These are phyloP conservation scores for Chernovozyma sophiae-reginae DNA, from an alignment of 1,139 yeast genomes.

Conservation along the genomic window DNA sequence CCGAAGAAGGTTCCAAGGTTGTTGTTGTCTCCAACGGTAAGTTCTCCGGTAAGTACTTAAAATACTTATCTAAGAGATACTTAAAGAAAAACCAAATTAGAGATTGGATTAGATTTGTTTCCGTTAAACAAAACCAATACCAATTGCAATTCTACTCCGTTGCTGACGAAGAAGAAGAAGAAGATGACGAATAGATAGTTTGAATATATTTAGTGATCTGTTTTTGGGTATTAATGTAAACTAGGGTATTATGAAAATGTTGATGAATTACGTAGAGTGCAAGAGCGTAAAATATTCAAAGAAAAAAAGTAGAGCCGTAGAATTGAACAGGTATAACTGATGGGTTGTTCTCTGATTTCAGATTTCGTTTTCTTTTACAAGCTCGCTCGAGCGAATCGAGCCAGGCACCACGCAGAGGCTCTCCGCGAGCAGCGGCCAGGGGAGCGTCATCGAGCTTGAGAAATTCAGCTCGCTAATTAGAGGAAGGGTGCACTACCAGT, in stretches of 20 bases:
- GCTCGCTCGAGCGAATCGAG: too few relatives aligned
- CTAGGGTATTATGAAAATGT: constrained; percentile 1
- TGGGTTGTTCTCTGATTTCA: too few relatives aligned
- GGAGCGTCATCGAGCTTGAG: too few relatives aligned
- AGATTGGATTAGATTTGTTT: constrained; percentile 99
- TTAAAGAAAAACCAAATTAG: constrained; percentile 99
- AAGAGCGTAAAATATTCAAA: too few relatives aligned
- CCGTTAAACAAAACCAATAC: constrained; percentile 94
- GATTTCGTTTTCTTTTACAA: too few relatives aligned
- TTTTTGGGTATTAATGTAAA: constrained; percentile 5
- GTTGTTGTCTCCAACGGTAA: constrained; percentile 87
- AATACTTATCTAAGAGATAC: constrained; percentile 99
- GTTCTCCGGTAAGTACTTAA: constrained; percentile 99
- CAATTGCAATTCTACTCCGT: constrained; percentile 99
- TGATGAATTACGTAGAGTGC: not conserved
- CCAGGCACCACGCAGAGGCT: too few relatives aligned
- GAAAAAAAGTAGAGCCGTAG: too few relatives aligned
- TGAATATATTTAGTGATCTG: constrained; percentile 5
- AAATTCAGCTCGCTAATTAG: too few relatives aligned
- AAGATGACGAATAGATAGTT: constrained; percentile 69
- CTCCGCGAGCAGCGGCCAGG: too few relatives aligned
- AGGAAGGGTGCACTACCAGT: too few relatives aligned
- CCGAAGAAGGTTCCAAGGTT: constrained; percentile 81
- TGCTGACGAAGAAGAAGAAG: constrained; percentile 93
- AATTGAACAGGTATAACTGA: too few relatives aligned